Percentiles rank a stretch among this genome's conserved stretches.
phyloP scores from a whole-genome alignment of 2,329 filamentous ascomycete species.

The Knoxdaviesia proteae region DNA sequence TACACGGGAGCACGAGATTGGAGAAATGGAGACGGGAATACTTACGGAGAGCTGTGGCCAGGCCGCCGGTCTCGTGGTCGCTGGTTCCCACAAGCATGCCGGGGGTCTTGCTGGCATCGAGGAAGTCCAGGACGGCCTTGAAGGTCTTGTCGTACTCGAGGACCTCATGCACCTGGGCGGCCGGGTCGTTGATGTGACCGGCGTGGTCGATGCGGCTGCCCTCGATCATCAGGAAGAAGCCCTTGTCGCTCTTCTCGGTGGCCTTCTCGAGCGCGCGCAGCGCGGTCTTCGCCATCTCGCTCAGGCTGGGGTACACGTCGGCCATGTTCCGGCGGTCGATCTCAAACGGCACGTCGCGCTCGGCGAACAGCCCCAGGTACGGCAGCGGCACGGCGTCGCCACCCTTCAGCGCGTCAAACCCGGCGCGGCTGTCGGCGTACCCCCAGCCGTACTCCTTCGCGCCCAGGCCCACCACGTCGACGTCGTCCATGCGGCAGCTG shows the following conservation, averaged over 20 bases:
- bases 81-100: constrained; percentile 76
- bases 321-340: constrained; percentile 67
- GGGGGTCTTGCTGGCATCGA: constrained; percentile 50
- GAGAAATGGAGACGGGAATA: constrained; percentile 2
- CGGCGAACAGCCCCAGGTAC: constrained; percentile 67
- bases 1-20: background rate
- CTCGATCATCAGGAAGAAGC: constrained; percentile 98
- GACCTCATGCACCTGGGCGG: constrained; percentile 74
- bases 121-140: constrained; percentile 62
- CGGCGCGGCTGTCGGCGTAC: constrained; percentile 50
- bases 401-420: constrained; percentile 53
- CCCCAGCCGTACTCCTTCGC: constrained; percentile 57
- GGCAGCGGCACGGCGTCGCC: constrained; percentile 56
- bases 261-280: constrained; percentile 61
- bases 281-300: constrained; percentile 77
- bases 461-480: constrained; percentile 56
- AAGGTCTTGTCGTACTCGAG: constrained; percentile 88
- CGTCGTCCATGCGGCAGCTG: constrained; percentile 63
- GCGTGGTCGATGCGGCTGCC: constrained; percentile 92
- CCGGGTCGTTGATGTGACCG: constrained; percentile 67
- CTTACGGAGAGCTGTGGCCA: constrained; percentile 60
- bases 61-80: constrained; percentile 88
- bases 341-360: constrained; percentile 73
- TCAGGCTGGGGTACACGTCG: constrained; percentile 67
- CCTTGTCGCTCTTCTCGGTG: constrained; percentile 65